Conservation (phyloP, 2,329 filamentous ascomycete genomes). For the Arachnomyces sp. region DNA sequence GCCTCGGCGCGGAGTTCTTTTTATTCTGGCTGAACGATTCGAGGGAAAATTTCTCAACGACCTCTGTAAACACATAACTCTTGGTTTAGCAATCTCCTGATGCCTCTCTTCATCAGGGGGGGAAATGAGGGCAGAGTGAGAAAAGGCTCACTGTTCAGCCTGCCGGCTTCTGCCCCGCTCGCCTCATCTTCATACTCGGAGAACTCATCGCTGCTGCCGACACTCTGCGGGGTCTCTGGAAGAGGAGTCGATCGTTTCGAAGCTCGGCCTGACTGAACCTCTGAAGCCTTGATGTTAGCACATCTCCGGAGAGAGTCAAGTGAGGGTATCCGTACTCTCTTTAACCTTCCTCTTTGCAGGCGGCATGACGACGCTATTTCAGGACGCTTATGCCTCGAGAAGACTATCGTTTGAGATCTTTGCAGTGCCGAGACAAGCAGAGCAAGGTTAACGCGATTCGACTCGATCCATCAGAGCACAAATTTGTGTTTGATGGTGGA, state of each 20-base stretch:
- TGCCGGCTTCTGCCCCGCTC: slow-evolving; percentile 38
- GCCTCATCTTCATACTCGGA: slow-evolving; percentile 45
- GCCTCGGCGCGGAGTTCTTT: slow-evolving; percentile 30
- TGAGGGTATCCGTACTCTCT: slow-evolving; percentile 36
- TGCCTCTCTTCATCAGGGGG: slow-evolving; percentile 11
- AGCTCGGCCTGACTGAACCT: slow-evolving; percentile 38
- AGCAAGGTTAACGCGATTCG: slow-evolving; percentile 1
- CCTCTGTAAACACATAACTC: slow-evolving; percentile 22
- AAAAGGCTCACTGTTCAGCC: slow-evolving; percentile 37
- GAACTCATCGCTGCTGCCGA: slow-evolving; percentile 52
- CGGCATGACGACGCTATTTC: slow-evolving; percentile 49
- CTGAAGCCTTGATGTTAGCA: slow-evolving; percentile 16
- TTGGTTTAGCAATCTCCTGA: slow-evolving; percentile 14
- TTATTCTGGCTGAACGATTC: slow-evolving; percentile 44
- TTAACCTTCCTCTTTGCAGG: slow-evolving; percentile 64
- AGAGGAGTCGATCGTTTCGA: slow-evolving; percentile 43
- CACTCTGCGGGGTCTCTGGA: slow-evolving; percentile 34
- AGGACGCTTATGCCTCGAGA: no score
- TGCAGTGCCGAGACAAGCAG: not conserved
- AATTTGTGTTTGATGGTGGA: no score
- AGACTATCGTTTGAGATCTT: not conserved
- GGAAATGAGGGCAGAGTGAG: slow-evolving; percentile 1
- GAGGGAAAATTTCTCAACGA: slow-evolving; percentile 49
- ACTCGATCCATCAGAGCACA: not conserved
- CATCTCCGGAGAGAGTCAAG: slow-evolving; percentile 11